A percentile compares a stretch with the other conserved stretches of the same genome.
Evolutionary conservation across 371 early-diverging fungal species (phyloP).

Genomic region (Smittium culicis): DNA sequence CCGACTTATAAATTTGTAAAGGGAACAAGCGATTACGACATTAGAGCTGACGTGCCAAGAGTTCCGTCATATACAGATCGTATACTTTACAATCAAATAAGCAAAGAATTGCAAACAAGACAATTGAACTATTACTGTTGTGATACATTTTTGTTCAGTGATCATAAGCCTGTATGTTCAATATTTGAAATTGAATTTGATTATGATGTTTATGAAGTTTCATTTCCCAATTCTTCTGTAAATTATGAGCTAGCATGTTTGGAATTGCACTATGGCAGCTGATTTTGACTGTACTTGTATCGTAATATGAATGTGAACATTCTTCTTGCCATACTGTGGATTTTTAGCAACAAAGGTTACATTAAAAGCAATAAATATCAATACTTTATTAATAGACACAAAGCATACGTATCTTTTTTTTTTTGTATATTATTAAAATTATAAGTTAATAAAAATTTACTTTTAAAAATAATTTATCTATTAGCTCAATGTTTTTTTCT

Average conservation of each 20-base stretch:
- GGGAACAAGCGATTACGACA: conserved; percentile 42
- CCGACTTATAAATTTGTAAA: conserved; percentile 81
- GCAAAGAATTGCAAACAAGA: background rate
- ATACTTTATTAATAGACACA: no score
- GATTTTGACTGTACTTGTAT: no score
- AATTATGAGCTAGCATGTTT: background rate
- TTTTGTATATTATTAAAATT: no score
- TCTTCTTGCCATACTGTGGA: no score
- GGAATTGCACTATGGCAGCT: no score
- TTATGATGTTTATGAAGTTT: background rate
- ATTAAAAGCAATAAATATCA: no score
- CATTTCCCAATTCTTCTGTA: background rate
- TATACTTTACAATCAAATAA: conserved; percentile 41
- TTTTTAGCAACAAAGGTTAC: no score
- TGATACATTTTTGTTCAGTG: background rate
- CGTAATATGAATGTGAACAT: no score
- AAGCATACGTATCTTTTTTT: no score
- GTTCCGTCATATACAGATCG: conserved; percentile 87
- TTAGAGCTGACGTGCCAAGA: conserved; percentile 56
- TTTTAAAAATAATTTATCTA: no score
- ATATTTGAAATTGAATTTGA: background rate
- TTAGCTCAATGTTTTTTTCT: no score
- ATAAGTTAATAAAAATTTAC: no score
- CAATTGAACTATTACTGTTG: background rate
- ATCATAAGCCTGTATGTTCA: conserved; percentile 1